Evolutionary conservation across 2,329 filamentous ascomycete species (phyloP).

Genomic region (Aspergillus bombycis): DNA sequence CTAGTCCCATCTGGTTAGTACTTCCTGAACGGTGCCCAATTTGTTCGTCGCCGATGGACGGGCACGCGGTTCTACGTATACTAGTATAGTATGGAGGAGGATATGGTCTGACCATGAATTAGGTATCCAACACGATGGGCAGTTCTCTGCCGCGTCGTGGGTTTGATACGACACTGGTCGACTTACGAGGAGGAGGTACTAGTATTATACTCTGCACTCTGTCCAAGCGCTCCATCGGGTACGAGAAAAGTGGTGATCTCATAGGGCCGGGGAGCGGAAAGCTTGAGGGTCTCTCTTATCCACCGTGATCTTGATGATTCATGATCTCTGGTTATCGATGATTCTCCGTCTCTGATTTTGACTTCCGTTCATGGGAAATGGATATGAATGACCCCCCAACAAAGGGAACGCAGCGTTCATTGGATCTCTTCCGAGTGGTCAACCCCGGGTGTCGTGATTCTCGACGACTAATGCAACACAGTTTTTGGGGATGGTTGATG

Average conservation of each 20-base stretch:
- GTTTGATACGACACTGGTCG: too few species aligned
- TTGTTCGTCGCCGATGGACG: not conserved
- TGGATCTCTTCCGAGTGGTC: not conserved
- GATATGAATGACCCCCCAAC: not conserved
- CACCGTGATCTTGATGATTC: not conserved
- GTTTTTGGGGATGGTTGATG: not conserved
- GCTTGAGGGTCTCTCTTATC: not conserved
- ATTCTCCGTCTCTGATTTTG: not conserved
- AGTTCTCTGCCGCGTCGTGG: too few species aligned
- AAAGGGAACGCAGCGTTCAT: not conserved
- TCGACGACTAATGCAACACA: not conserved
- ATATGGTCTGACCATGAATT: not conserved
- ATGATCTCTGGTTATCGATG: not conserved
- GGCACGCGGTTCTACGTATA: too few species aligned
- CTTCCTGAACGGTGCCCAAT: not conserved
- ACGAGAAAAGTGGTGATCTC: conserved; percentile 10
- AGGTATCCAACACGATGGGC: not conserved
- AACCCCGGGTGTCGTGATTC: not conserved
- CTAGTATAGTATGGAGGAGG: not conserved
- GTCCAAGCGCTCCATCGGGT: too few species aligned
- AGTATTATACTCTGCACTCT: too few species aligned
- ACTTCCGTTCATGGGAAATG: not conserved
- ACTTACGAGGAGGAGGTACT: too few species aligned
- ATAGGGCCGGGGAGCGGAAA: conserved; percentile 4
- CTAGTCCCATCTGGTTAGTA: not conserved